Evolutionary conservation across 2,329 filamentous ascomycete genomes (phyloP).

Genomic region (Epichloe amarillans): DNA sequence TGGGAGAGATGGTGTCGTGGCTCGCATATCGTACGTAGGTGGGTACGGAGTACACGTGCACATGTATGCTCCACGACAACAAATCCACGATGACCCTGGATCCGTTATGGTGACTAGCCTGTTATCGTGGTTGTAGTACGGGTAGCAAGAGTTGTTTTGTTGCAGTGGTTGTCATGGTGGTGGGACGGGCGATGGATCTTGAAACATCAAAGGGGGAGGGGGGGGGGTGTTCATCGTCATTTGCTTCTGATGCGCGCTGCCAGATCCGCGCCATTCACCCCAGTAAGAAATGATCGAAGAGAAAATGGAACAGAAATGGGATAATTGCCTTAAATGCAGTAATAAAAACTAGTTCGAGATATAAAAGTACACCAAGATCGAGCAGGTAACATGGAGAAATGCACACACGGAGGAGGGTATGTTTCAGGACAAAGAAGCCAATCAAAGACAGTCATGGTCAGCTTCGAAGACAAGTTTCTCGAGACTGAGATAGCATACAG

Average conservation of each 20-base stretch:
- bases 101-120: not conserved
- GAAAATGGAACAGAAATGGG: not conserved
- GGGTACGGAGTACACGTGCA: not conserved
- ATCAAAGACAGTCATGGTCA: too few species aligned
- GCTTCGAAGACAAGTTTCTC: too few species aligned
- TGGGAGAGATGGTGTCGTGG: not conserved
- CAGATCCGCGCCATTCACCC: not conserved
- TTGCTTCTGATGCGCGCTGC: not conserved
- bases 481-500: not conserved
- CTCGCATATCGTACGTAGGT: too few species aligned
- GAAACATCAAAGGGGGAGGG: conserved; percentile 6
- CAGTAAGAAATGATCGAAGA: not conserved
- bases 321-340: too few species aligned
- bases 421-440: too few species aligned
- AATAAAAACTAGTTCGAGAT: too few species aligned
- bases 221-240: not conserved
- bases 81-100: not conserved
- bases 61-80: not conserved
- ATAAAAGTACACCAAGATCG: too few species aligned
- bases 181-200: conserved; percentile 4
- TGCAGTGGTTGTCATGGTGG: not conserved
- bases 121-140: not conserved
- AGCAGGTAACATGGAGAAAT: too few species aligned
- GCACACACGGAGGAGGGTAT: too few species aligned
- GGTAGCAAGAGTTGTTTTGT: not conserved